Evolutionary conservation across 257 asterid genomes (phyloP).

Genomic region (Sherardia arvensis): DNA sequence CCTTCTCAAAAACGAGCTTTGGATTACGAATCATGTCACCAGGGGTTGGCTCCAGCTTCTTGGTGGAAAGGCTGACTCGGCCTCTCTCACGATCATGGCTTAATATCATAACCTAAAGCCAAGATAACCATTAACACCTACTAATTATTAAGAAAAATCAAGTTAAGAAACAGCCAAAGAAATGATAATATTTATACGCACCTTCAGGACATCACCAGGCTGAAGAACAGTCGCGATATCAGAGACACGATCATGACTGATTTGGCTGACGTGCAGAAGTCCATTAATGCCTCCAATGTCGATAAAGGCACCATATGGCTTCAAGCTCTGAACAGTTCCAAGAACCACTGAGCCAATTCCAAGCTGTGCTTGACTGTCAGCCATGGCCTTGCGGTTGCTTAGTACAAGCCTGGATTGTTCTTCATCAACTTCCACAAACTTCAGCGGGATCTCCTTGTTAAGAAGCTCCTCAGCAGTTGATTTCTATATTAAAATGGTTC

Average conservation of each 20-base stretch:
- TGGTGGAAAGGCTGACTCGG: slow-evolving; percentile 88
- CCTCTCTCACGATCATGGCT: slow-evolving; percentile 99
- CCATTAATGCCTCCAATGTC: slow-evolving; percentile 96
- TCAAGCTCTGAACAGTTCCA: slow-evolving; percentile 92
- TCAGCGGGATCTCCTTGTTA: slow-evolving; percentile 73
- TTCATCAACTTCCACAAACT: slow-evolving; percentile 86
- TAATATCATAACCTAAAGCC: slow-evolving; percentile 75
- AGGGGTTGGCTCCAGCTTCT: slow-evolving; percentile 97
- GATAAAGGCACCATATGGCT: slow-evolving; percentile 96
- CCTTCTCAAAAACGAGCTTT: slow-evolving; percentile 90
- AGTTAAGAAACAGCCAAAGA: slow-evolving; percentile 8
- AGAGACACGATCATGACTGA: slow-evolving; percentile 92
- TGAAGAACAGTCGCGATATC: slow-evolving; percentile 86
- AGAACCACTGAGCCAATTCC: slow-evolving; percentile 90
- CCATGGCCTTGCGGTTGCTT: slow-evolving; percentile 96
- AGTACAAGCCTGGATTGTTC: slow-evolving; percentile 81
- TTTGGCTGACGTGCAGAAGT: slow-evolving; percentile 90
- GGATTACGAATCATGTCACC: slow-evolving; percentile 99
- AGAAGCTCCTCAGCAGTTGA: slow-evolving; percentile 86
- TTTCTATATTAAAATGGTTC: slow-evolving; percentile 38
- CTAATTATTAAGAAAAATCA: no score
- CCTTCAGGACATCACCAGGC: slow-evolving; percentile 95
- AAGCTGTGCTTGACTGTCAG: slow-evolving; percentile 94
- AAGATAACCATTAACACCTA: no score
- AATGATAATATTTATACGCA: slow-evolving; percentile 13